Evolutionary conservation across 1,139 yeast species (phyloP), one percentile per base, ranked within the genome.

Genomic region (Magnusiomyces magnusii): DNA sequence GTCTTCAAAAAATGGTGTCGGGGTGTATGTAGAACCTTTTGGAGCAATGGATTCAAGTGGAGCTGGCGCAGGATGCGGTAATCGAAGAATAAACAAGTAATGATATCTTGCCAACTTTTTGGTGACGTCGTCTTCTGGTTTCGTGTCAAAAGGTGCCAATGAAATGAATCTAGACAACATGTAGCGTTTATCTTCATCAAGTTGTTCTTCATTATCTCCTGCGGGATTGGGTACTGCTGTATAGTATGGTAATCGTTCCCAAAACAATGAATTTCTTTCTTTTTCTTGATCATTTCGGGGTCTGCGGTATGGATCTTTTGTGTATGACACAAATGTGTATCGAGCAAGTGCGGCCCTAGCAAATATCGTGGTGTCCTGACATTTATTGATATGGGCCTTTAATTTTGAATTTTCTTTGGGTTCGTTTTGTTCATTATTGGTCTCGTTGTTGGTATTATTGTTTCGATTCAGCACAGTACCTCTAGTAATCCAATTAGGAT

Each of bases 211-310:
- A 1, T 54, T 58, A 1, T 56, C 61, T 1, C 58, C 53, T 23
- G 55, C 49, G 9, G 52, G 64, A 13, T 36, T 54, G 13, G 55
- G 47, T 24, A 27, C 9, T 2, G 57, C 56, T 54, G 66, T 58
- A 23, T 54, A 57, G 58, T 62, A 68, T 0, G 72, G 71, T 13
- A 61, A 60, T 19, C 69, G 62, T 57, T 69, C 71, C 65, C 66
- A 66, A 53, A 63, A 67, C 3, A 53, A 17, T 2, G 53, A 24
- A 2, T 15, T n/a, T 19, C 49, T 5, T 23, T 44, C 49, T 9
- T 19, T 9, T 23, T 44, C 49, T 13, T 23, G 27, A 9, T 44
- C 49, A 44, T 44, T 44, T 21, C 49, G 24, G 10, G 49, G 49
- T 44, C 49, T 19, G 13, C 24, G 34, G 36, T 39, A 39, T 19